Evolutionary conservation across 2,329 filamentous ascomycete genomes (phyloP), one percentile per base, ranked within the genome.

Genomic region (Microdochium bolleyi): DNA sequence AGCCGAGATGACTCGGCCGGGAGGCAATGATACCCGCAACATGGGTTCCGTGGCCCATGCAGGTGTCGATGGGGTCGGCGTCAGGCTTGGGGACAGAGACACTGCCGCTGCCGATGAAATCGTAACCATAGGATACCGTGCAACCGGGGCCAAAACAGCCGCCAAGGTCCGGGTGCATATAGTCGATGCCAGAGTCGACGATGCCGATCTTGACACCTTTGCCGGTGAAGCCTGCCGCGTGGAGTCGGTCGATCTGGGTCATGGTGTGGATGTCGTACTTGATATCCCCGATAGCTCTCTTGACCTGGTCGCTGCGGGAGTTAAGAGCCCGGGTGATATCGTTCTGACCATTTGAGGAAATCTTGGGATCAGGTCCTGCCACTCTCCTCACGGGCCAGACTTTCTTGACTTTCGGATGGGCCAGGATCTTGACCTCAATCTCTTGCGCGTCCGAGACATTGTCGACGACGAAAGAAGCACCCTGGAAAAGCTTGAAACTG

Each of bases 91-190:
- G 67, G 0, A 52, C 49, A 19, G 62, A 63, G 5, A 53, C 51
- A 5, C 63, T 66, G 19, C 62, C 62, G 52, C 76, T 70, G 10
- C 73, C 73, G 2, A 73, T 67, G 49, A 77, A 62, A 41, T 77
- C 74, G 27, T 64, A 67, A 2, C 76, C 75, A 52, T 65, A 66
- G 5, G 67, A 64, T 9, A 79, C 70, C 13, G 76, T 66, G 56
- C 67, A 76, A 0, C 73, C 73, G 25, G 56, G 49, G 3, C 53
- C 51, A n/a, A 49, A 53, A 44, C 57, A 59, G 3, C 76, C 76
- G 13, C 78, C 78, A 1, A 81, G 70, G 8, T 74, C 73, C 13
- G 75, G 75, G 54, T 77, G 76, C 9, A 60, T 67, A 59, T 79
- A 79, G 58, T 80, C 77, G 24, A 79, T 64, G 3, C 63, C 62